Evolutionary conservation across 2,329 filamentous ascomycete genomes (phyloP).

Genomic region (Pestalotiopsis sp.): DNA sequence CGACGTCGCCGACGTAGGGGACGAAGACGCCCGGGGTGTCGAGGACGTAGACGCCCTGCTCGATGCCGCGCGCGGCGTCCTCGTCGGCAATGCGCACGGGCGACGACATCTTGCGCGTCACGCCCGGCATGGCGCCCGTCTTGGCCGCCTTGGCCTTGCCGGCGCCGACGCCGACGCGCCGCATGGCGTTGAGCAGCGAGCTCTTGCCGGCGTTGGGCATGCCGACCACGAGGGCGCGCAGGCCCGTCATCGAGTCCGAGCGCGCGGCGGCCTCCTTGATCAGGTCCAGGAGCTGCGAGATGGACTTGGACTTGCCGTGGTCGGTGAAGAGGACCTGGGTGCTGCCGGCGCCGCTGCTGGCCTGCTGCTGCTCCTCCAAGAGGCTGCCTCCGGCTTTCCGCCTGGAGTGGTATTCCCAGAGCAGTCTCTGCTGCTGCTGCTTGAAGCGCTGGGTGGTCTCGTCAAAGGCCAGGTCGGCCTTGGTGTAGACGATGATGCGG

Average conservation of each 20-base stretch:
- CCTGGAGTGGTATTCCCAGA: conserved; percentile 20
- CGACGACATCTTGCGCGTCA: conserved; percentile 83
- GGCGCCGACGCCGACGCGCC: conserved; percentile 63
- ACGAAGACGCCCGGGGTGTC: conserved; percentile 97
- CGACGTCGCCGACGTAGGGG: conserved; percentile 82
- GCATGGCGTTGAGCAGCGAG: conserved; percentile 85
- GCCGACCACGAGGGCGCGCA: conserved; percentile 84
- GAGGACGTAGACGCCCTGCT: conserved; percentile 75
- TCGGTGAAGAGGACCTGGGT: conserved; percentile 46
- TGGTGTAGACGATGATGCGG: conserved; percentile 88
- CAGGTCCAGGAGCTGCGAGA: conserved; percentile 45
- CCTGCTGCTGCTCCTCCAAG: conserved; percentile 1
- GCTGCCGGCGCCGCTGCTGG: neutral
- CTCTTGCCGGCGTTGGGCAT: conserved; percentile 99
- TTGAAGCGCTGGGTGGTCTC: conserved; percentile 21
- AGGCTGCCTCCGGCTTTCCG: conserved; percentile 23
- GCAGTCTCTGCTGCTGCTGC: conserved; percentile 20
- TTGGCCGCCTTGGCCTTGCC: conserved; percentile 78
- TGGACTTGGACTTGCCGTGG: conserved; percentile 35
- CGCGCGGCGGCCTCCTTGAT: conserved; percentile 52
- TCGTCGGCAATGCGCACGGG: conserved; percentile 72
- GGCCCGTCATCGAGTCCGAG: conserved; percentile 71
- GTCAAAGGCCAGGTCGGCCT: conserved; percentile 70
- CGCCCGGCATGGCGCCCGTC: conserved; percentile 85
- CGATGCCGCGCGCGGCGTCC: conserved; percentile 35